Base-by-base conservation (phyloP, 176 grass and related monocot genomes). In the Aegilops sharonensis region DNA sequence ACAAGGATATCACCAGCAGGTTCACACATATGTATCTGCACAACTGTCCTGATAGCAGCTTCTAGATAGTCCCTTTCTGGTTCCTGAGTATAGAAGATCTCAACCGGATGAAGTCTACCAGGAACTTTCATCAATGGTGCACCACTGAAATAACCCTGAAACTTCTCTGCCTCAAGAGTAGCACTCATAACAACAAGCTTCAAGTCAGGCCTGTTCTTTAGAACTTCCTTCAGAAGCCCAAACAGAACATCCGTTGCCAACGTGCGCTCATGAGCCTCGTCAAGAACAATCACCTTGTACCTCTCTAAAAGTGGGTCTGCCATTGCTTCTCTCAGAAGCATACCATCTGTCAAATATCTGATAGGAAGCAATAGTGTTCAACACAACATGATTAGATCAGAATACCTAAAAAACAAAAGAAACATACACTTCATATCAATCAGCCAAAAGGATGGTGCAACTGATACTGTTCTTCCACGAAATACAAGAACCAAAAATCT, bases 291-390 rank as follows among this genome's bases (percentile, higher is more conserved):
- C 78, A 99, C 92, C 85, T 94, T 96, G 84, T 99, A 96, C 77
- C 91, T 92, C 89, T 94, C 92, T 85, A 99, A 89, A 87, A 99
- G 92, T 85, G 97, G 97, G 77, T 99, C 97, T 48, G 94, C 90
- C 97, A 99, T 96, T 86, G 97, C 97, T 92, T 96, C 97, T 90
- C 97, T 94, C 86, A 99, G 87, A 86, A 99, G 94, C 92, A 99
- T 96, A 94, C 97, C 97, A 93, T 99, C 97, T 92, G 97, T 99
- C 92, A 96, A 96, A 88, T 99, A 99, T 89, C 97, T 99, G 94
- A 97, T 92, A 89, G 91, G 85, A 92, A 96, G 89, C 87, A 92
- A 93, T 90, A 95, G 93, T 92, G 88, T 94, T 97, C 89, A 92
- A 84, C 84, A 88, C 75, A 92, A 80, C 72, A 89, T 11, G 83